phyloP scores from a whole-genome alignment of 2,329 filamentous ascomycete species.

The Colletotrichum lindemuthianum region DNA sequence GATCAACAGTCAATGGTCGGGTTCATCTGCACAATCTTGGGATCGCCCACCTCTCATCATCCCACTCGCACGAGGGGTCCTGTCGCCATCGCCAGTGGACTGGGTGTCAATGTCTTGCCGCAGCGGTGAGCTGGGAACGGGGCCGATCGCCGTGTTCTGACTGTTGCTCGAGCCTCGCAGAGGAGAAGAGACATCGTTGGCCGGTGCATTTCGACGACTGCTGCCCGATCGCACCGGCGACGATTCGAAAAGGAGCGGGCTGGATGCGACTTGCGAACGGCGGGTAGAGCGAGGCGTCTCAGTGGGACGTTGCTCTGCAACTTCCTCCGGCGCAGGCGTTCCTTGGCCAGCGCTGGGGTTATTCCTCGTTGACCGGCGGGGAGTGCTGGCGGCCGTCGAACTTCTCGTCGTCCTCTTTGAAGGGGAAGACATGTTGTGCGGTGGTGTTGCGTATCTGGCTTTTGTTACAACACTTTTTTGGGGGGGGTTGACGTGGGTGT shows the following conservation, averaged over 20 bases:
- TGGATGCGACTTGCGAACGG: constrained; percentile 71
- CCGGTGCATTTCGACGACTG: constrained; percentile 43
- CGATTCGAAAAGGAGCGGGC: constrained; percentile 81
- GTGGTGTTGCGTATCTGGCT: background rate
- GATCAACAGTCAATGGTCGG: background rate
- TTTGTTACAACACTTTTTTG: constrained; percentile 13
- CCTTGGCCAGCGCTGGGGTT: constrained; percentile 51
- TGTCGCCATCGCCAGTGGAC: constrained; percentile 63
- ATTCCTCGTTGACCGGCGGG: constrained; percentile 47
- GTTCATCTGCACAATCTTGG: background rate
- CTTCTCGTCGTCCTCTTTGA: constrained; percentile 58
- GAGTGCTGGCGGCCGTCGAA: constrained; percentile 58
- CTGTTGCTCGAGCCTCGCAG: constrained; percentile 66
- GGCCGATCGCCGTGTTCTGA: constrained; percentile 58
- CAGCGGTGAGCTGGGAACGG: constrained; percentile 67
- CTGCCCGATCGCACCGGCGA: constrained; percentile 47
- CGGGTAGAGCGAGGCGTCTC: constrained; percentile 59
- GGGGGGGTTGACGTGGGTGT: constrained; percentile 24
- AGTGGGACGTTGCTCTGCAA: constrained; percentile 27
- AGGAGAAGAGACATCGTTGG: constrained; percentile 61
- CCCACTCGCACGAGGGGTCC: constrained; percentile 75
- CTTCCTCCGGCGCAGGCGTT: constrained; percentile 50
- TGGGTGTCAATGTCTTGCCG: constrained; percentile 69
- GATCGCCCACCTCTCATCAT: constrained; percentile 68
- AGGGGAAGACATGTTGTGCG: constrained; percentile 52